Percentiles rank a stretch among this genome's conserved stretches.
Evolutionary conservation across 345 rosid species (phyloP).

Genomic region (Ailanthus altissimus): DNA sequence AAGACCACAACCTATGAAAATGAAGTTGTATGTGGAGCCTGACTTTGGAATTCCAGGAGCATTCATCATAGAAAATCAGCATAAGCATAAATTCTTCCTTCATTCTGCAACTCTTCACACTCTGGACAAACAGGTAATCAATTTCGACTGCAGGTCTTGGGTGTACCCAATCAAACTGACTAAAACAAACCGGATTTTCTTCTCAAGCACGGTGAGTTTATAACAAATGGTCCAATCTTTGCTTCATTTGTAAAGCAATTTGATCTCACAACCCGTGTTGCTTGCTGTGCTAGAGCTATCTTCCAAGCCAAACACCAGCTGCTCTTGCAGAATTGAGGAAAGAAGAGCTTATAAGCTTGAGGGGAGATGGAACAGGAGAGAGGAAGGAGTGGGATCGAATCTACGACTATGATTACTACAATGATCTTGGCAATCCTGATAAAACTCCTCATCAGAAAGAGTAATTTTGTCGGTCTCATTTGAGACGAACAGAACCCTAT

Average conservation of each 20-base stretch:
- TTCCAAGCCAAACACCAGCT: conserved; percentile 48
- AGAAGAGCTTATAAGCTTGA: conserved; percentile 48
- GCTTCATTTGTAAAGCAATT: not conserved
- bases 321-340: conserved; percentile 42
- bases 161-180: conserved; percentile 51
- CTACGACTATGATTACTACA: conserved; percentile 56
- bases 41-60: conserved; percentile 61
- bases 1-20: conserved; percentile 31
- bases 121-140: conserved; percentile 23
- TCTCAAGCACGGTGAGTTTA: conserved; percentile 46
- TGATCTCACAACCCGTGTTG: not conserved
- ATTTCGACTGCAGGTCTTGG: conserved; percentile 63
- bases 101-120: conserved; percentile 36
- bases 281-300: conserved; percentile 41
- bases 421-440: conserved; percentile 55
- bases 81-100: conserved; percentile 56
- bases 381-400: conserved; percentile 57
- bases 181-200: conserved; percentile 45
- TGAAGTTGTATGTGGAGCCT: conserved; percentile 36
- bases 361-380: conserved; percentile 45
- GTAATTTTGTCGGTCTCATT: not conserved
- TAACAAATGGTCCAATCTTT: not conserved
- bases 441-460: conserved; percentile 25
- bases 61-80: conserved; percentile 39
- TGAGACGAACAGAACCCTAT: no score